A percentile compares a stretch with the other conserved stretches of the same genome.
phyloP scores from a whole-genome alignment of 2,329 filamentous ascomycete species.

The Beauveria pseudobassiana region DNA sequence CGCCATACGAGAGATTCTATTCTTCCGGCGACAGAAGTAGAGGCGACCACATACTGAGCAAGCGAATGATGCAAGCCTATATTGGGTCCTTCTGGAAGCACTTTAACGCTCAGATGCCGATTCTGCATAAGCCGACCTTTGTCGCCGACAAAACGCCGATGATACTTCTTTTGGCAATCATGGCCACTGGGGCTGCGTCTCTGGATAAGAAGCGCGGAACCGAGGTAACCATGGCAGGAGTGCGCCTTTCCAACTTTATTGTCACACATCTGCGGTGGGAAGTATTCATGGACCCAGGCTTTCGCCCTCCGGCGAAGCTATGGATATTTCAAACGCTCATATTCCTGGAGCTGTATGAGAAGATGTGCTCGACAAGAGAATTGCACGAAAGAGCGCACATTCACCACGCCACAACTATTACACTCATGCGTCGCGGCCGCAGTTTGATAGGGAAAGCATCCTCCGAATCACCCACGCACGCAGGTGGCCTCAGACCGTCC shows the following conservation, averaged over 20 bases:
- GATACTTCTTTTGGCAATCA: conserved; percentile 76
- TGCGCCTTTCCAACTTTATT: conserved; percentile 79
- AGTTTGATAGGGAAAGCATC: conserved; percentile 82
- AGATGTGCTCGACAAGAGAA: conserved; percentile 90
- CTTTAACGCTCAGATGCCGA: conserved; percentile 89
- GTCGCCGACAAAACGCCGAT: conserved; percentile 80
- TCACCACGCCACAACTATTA: conserved; percentile 91
- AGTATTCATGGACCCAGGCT: conserved; percentile 86
- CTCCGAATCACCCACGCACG: conserved; percentile 74
- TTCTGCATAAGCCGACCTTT: conserved; percentile 91
- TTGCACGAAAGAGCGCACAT: conserved; percentile 94
- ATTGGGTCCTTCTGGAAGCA: conserved; percentile 91
- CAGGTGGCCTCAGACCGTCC: conserved; percentile 55
- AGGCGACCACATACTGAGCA: conserved; percentile 62
- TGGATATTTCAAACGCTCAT: conserved; percentile 94
- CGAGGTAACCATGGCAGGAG: conserved; percentile 66
- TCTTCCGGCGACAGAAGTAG: conserved; percentile 69
- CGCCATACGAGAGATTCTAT: conserved; percentile 70
- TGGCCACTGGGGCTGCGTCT: conserved; percentile 86
- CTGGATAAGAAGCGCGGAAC: conserved; percentile 75
- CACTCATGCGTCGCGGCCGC: conserved; percentile 87
- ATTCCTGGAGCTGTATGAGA: conserved; percentile 88
- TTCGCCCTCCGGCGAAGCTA: conserved; percentile 83
- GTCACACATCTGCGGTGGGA: conserved; percentile 94
- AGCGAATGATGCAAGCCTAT: conserved; percentile 93